Conservation (phyloP, 371 early-diverging fungal species). For the Apophysomyces ossiformis region DNA sequence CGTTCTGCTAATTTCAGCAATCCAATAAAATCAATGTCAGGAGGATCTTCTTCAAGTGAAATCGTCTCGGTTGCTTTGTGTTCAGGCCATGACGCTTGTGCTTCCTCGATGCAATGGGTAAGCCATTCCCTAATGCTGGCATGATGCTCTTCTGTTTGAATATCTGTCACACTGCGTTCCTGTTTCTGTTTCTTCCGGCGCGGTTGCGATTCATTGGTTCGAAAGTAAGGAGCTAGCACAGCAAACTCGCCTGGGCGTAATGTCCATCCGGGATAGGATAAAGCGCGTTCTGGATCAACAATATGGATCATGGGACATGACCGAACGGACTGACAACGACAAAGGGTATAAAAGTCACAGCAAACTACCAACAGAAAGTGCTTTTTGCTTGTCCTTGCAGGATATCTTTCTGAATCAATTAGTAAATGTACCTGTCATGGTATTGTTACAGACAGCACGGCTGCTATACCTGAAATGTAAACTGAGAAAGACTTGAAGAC, state of each 20-base stretch:
- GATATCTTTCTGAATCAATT: too few relatives aligned
- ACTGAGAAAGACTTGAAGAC: too few relatives aligned
- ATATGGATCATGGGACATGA: conserved; percentile 10
- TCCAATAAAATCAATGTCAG: conserved; percentile 35
- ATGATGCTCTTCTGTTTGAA: conserved; percentile 34
- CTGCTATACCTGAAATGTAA: too few relatives aligned
- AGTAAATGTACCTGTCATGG: too few relatives aligned
- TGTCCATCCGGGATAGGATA: conserved; percentile 18
- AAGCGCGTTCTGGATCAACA: conserved; percentile 28
- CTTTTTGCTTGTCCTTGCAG: too few relatives aligned
- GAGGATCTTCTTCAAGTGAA: conserved; percentile 12
- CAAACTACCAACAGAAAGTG: too few relatives aligned
- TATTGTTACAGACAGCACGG: too few relatives aligned
- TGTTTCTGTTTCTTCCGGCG: conserved; percentile 19
- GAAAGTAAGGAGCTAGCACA: conserved; percentile 41
- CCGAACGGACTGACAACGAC: too few relatives aligned
- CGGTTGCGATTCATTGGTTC: conserved; percentile 11
- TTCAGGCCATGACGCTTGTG: background rate
- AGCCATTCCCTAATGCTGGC: conserved; percentile 17
- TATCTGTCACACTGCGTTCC: conserved; percentile 30
- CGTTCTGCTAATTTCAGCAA: conserved; percentile 32
- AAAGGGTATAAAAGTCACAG: too few relatives aligned
- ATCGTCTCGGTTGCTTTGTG: conserved; percentile 1
- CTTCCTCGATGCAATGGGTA: conserved; percentile 8
- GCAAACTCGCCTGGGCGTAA: conserved; percentile 39